Evolutionary conservation across 2,329 filamentous ascomycete genomes (phyloP).

Genomic region (Drechslerella dactyloides): DNA sequence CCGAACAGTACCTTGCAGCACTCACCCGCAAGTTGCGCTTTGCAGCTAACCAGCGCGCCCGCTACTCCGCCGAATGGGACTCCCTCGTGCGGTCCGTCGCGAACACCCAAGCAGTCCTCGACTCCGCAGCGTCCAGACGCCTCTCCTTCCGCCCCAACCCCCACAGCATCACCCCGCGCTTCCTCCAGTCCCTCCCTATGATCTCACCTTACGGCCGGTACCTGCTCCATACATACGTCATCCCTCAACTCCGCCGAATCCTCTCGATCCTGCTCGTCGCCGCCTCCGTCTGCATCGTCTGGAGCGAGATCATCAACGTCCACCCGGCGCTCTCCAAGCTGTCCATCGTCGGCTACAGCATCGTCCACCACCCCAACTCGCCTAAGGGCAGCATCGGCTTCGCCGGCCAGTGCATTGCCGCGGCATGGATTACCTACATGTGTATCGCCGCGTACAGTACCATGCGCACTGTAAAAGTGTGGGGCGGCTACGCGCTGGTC

Average conservation of each 20-base stretch:
- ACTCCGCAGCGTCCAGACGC: conserved; percentile 79
- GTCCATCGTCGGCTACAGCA: conserved; percentile 67
- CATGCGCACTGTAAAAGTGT: conserved; percentile 93
- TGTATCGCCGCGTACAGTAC: conserved; percentile 84
- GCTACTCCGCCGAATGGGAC: conserved; percentile 87
- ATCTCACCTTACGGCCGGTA: conserved; percentile 84
- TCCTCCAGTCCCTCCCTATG: conserved; percentile 68
- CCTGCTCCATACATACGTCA: conserved; percentile 73
- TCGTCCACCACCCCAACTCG: conserved; percentile 76
- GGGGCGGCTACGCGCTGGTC: conserved; percentile 91
- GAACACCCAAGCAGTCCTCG: conserved; percentile 78
- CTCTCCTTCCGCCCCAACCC: conserved; percentile 66
- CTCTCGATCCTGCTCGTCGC: conserved; percentile 72
- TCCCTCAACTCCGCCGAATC: conserved; percentile 71
- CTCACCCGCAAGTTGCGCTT: conserved; percentile 81
- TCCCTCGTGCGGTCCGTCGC: conserved; percentile 75
- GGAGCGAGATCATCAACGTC: conserved; percentile 90
- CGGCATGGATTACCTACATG: conserved; percentile 95
- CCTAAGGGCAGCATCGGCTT: conserved; percentile 80
- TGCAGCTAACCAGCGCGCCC: conserved; percentile 79
- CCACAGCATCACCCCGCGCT: conserved; percentile 46
- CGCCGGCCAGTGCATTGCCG: conserved; percentile 81
- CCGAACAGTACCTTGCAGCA: conserved; percentile 89
- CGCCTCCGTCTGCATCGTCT: conserved; percentile 83
- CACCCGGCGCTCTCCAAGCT: conserved; percentile 74